phyloP scores from a whole-genome alignment of 768 basidiomycete species.

The Pleurotus citrinopileatus region DNA sequence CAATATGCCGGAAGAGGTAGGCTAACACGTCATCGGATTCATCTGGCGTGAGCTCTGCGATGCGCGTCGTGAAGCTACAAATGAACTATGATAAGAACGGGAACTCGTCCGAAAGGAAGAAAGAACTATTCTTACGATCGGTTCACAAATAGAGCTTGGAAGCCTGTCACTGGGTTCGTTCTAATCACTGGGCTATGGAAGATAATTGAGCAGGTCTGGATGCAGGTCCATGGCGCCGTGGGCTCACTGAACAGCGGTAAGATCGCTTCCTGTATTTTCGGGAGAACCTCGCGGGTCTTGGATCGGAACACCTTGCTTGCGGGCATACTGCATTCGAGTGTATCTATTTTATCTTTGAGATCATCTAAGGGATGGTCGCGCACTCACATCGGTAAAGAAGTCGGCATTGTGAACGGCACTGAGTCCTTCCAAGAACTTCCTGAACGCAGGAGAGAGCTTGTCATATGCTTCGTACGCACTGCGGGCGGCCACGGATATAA shows the following conservation, averaged over 20 bases:
- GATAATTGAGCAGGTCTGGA: neutral
- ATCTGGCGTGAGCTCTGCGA: constrained; percentile 49
- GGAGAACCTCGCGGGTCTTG: constrained; percentile 49
- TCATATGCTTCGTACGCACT: constrained; percentile 65
- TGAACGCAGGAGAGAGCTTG: constrained; percentile 51
- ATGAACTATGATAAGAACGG: neutral
- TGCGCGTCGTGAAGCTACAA: constrained; percentile 53
- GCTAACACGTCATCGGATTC: constrained; percentile 50
- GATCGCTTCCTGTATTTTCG: constrained; percentile 43
- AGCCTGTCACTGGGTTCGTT: constrained; percentile 60
- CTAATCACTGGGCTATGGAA: constrained; percentile 43
- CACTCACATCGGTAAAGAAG: constrained; percentile 35
- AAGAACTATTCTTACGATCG: constrained; percentile 28
- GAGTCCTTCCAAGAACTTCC: constrained; percentile 54
- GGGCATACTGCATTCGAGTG: constrained; percentile 22
- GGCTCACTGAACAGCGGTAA: constrained; percentile 49
- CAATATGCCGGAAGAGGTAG: constrained; percentile 46
- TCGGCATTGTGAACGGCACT: constrained; percentile 52
- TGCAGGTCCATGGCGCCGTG: neutral
- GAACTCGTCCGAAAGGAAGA: neutral
- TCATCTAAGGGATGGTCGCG: neutral
- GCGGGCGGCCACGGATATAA: neutral
- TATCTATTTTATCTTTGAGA: neutral
- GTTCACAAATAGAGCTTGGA: constrained; percentile 57
- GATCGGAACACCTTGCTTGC: constrained; percentile 24